Base-by-base conservation (phyloP, 1,284 basidiomycete genomes). In the Leccinum subrobustum region DNA sequence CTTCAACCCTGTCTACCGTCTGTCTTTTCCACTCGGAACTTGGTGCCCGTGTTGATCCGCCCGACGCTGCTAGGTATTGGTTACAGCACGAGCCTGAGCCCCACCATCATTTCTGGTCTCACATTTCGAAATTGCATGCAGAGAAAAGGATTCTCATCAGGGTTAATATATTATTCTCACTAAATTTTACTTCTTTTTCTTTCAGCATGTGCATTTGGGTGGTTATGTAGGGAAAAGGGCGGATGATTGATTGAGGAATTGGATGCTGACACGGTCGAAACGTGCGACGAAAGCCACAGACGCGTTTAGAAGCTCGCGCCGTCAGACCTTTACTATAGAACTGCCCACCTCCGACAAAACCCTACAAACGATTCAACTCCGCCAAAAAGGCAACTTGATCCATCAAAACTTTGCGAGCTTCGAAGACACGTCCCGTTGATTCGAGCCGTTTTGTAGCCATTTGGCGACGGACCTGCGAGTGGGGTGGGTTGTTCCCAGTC, bases 391-490 rank as follows among this genome's bases (percentile, higher is more conserved):
- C 44, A 47, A 47, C 18, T 47, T 20, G 3, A 20, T 18, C n/a
- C 25, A 54, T 47, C 16, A 48, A 9, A 47, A 54, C 53, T 44
- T 18, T 44, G 25, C 25, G n/a, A 54, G 7, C 44, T 47, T 20
- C 44, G 44, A 47, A 47, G 44, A 27, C 25, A 54, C 4, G 2
- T 12, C 23, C 52, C 18, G 52, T 23, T 11, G 18, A 11, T 33
- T 52, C 44, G 52, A 18, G 27, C 52, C 52, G 31, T 52, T 16
- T 14, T 33, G 52, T 35, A 4, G 37, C 37, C 37, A 4, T 47
- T 44, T 25, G n/a, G 57, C 57, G 29, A 50, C 37, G 57, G 37
- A 60, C 42, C 1, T 59, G 33, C 42, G 2, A 54, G 57, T 58
- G 57, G 57, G 11, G 9, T 47, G 44, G 44, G 42, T 12, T 20